Percentiles rank a stretch among this genome's conserved stretches.
phyloP scores from a whole-genome alignment of 768 basidiomycete species.

The Clavaria fumosa region DNA sequence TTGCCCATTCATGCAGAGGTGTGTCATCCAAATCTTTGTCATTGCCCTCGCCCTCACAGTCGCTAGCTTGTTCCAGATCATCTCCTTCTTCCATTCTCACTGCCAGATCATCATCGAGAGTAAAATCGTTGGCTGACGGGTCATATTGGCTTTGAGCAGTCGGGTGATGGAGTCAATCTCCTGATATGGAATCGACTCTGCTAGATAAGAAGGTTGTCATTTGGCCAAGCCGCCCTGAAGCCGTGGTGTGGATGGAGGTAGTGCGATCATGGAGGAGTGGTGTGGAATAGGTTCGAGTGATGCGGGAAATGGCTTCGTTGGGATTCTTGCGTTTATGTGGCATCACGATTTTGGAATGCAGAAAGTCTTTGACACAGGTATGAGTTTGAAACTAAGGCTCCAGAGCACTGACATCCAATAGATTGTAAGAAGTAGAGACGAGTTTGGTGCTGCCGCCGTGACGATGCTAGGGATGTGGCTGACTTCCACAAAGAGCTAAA shows the following conservation, averaged over 20 bases:
- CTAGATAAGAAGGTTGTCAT: background rate
- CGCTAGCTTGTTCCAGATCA: background rate
- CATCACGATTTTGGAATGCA: background rate
- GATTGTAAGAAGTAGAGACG: no score
- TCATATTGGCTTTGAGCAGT: no score
- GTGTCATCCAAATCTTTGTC: background rate
- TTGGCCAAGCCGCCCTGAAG: background rate
- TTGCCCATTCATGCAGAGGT: background rate
- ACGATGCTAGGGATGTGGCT: no score
- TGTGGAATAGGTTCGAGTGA: background rate
- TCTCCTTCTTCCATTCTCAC: background rate
- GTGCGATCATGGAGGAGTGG: background rate
- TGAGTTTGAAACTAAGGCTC: background rate
- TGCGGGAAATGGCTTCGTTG: background rate
- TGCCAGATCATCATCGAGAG: background rate
- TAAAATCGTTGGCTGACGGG: no score
- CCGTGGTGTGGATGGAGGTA: slow-evolving; percentile 1
- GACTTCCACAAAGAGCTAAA: no score
- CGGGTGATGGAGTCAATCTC: no score
- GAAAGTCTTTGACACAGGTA: background rate
- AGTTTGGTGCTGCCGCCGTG: no score
- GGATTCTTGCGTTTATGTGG: slow-evolving; percentile 1
- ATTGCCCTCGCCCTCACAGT: background rate
- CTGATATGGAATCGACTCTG: background rate
- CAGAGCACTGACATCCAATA: background rate